Evolutionary conservation across 768 basidiomycete genomes (phyloP).

Genomic region (Pulveroboletus sp.): DNA sequence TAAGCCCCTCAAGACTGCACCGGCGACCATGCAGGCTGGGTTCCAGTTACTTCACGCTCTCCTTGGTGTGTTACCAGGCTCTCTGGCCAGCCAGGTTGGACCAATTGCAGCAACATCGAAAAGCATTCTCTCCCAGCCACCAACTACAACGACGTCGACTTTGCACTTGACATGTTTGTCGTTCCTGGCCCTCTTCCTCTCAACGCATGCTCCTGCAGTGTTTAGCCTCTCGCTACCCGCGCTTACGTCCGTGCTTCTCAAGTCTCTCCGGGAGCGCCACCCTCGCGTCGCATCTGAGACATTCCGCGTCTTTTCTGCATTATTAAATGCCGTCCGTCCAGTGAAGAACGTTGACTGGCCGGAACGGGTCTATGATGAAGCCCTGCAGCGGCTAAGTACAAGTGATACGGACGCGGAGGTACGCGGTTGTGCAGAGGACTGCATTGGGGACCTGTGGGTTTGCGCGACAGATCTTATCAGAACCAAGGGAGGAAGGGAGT

Average conservation of each 20-base stretch:
- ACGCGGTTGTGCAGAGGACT: constrained; percentile 75
- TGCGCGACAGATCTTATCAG: constrained; percentile 74
- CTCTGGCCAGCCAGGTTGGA: constrained; percentile 65
- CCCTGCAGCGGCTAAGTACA: constrained; percentile 63
- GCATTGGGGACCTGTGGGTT: constrained; percentile 84
- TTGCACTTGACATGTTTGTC: constrained; percentile 82
- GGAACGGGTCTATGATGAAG: constrained; percentile 71
- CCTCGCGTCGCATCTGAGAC: constrained; percentile 87
- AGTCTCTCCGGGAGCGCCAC: constrained; percentile 75
- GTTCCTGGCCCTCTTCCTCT: constrained; percentile 84
- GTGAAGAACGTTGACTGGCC: constrained; percentile 64
- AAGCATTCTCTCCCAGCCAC: constrained; percentile 60
- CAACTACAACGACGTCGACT: constrained; percentile 74
- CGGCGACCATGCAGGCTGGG: constrained; percentile 80
- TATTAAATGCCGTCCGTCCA: constrained; percentile 75
- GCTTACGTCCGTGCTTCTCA: constrained; percentile 73
- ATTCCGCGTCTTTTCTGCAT: constrained; percentile 81
- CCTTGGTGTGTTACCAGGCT: constrained; percentile 80
- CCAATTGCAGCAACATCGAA: constrained; percentile 64
- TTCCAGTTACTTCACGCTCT: constrained; percentile 77
- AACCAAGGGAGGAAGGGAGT: constrained; percentile 66
- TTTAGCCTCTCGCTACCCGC: constrained; percentile 60
- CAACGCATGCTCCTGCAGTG: constrained; percentile 54
- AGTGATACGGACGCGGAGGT: constrained; percentile 94
- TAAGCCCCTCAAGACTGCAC: constrained; percentile 72